Evolutionary conservation across 2,329 filamentous ascomycete genomes (phyloP).

Genomic region (Ceratocystis lukuohia): DNA sequence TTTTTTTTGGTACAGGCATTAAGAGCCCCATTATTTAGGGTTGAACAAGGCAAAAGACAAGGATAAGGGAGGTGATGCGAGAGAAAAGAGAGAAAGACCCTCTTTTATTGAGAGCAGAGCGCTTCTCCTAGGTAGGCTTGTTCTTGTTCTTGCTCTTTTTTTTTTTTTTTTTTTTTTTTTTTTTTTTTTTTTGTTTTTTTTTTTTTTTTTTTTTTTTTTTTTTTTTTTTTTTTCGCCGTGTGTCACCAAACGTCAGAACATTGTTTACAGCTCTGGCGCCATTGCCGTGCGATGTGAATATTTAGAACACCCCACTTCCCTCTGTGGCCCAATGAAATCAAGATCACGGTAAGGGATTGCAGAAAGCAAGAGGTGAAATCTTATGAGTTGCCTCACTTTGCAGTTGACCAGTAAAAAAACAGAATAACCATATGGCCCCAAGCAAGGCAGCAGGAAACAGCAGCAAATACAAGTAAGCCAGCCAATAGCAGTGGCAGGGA

Average conservation of each 20-base stretch:
- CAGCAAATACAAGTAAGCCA: no score
- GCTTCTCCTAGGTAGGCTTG: background rate
- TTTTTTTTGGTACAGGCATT: background rate
- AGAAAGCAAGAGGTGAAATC: no score
- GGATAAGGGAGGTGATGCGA: background rate
- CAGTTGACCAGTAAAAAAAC: no score
- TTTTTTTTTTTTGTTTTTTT: no score
- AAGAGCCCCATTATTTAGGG: background rate
- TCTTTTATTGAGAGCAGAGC: no score
- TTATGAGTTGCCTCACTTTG: no score
- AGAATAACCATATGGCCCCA: no score
- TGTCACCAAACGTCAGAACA: slow-evolving; percentile 7
- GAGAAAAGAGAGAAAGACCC: background rate
- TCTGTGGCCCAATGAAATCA: no score
- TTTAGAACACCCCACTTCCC: no score
- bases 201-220: background rate
- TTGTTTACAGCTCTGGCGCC: background rate
- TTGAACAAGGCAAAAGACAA: background rate
- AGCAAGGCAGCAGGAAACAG: no score
- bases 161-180: background rate
- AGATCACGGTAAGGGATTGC: no score
- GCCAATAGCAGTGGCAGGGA: no score
- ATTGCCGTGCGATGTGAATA: background rate
- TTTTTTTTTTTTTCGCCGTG: background rate
- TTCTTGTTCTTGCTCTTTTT: background rate